These are phyloP conservation scores for Trypethelium eluteriae DNA, from an alignment of 495 filamentous ascomycete species.

Conservation along the genomic window DNA sequence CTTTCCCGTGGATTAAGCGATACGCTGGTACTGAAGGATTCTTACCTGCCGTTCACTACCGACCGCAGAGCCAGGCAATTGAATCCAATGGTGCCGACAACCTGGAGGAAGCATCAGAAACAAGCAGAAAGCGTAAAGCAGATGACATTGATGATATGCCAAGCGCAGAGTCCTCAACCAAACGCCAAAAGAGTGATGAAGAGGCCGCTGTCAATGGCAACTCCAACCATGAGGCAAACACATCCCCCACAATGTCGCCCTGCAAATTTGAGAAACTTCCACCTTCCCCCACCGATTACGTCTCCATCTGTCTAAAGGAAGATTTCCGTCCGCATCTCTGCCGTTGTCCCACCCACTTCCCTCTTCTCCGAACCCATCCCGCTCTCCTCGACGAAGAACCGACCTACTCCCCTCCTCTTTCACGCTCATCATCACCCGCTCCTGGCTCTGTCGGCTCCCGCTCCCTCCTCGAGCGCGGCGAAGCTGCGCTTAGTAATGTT, in stretches of 20 bases:
- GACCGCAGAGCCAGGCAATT: slow-evolving; percentile 17
- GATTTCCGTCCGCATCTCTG: slow-evolving; percentile 72
- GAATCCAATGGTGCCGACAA: slow-evolving; percentile 6
- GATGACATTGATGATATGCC: slow-evolving; percentile 40
- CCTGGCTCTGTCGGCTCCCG: slow-evolving; percentile 52
- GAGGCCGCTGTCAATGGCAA: slow-evolving; percentile 19
- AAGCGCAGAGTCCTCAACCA: slow-evolving; percentile 13
- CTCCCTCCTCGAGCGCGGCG: slow-evolving; percentile 79
- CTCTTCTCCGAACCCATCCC: slow-evolving; percentile 56
- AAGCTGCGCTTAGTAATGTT: slow-evolving; percentile 79
- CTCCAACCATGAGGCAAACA: slow-evolving; percentile 32
- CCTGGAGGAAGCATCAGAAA: slow-evolving; percentile 23
- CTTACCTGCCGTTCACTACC: slow-evolving; percentile 56
- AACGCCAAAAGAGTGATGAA: slow-evolving; percentile 30
- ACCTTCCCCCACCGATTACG: slow-evolving; percentile 43
- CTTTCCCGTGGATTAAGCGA: slow-evolving; percentile 82
- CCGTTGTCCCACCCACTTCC: slow-evolving; percentile 72
- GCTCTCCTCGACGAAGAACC: slow-evolving; percentile 92
- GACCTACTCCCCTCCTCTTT: slow-evolving; percentile 81
- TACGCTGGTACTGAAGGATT: slow-evolving; percentile 85
- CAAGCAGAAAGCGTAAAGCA: slow-evolving; percentile 68
- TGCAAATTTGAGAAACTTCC: slow-evolving; percentile 38
- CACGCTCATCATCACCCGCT: slow-evolving; percentile 41
- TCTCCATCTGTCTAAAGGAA: slow-evolving; percentile 73
- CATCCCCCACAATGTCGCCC: slow-evolving; percentile 36